These are phyloP conservation scores for Mycena capillaripes DNA, from an alignment of 768 basidiomycete genomes.

Conservation along the genomic window DNA sequence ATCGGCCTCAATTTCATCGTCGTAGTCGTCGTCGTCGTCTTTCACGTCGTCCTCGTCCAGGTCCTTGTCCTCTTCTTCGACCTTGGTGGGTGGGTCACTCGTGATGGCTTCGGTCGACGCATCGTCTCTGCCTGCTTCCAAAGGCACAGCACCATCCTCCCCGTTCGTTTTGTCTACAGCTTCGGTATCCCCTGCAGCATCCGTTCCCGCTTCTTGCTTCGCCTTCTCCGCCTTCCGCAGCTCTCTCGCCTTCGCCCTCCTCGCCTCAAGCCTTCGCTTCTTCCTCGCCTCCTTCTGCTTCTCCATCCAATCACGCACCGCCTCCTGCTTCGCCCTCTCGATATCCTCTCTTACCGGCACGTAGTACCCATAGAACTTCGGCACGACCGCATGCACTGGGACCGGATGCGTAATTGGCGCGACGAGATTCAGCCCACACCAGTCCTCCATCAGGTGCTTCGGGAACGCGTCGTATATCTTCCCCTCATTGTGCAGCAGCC, in stretches of 20 bases:
- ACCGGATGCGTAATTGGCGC: slow-evolving; percentile 31
- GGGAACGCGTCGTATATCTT: slow-evolving; percentile 42
- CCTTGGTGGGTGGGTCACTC: not conserved
- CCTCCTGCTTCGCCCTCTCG: slow-evolving; percentile 22
- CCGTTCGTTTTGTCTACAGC: not conserved
- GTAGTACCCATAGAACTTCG: slow-evolving; percentile 33
- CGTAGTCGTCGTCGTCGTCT: not conserved
- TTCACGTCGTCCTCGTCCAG: not conserved
- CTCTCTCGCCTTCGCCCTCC: not conserved
- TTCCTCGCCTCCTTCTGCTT: not conserved
- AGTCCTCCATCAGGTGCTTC: slow-evolving; percentile 22
- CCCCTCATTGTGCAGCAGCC: slow-evolving; percentile 43
- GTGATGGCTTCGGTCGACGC: not conserved
- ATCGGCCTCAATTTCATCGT: not conserved
- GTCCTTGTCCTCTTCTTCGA: not conserved
- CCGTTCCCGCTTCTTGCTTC: not conserved
- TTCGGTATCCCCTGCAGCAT: not conserved
- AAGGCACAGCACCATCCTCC: not conserved
- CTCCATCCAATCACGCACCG: slow-evolving; percentile 4
- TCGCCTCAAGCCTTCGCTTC: not conserved
- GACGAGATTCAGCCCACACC: slow-evolving; percentile 28
- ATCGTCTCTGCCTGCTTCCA: not conserved
- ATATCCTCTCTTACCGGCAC: slow-evolving; percentile 31
- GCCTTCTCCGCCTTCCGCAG: not conserved
- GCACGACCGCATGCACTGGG: slow-evolving; percentile 27